A percentile compares a stretch with the other conserved stretches of the same genome.
phyloP scores from a whole-genome alignment of 768 basidiomycete species.

The Lenzites betulinus region DNA sequence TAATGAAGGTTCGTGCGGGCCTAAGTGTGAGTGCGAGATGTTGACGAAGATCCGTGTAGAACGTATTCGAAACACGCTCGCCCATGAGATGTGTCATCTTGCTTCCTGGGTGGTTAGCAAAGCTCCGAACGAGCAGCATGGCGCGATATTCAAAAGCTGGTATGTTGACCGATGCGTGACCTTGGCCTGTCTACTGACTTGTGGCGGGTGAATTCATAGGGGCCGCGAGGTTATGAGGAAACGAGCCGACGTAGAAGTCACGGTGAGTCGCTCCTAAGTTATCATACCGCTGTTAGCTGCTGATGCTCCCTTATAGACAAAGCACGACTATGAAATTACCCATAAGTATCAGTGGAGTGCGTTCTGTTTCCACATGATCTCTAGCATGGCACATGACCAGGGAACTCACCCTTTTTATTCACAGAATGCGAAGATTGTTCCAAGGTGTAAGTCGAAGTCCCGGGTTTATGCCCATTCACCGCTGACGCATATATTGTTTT shows the following conservation, averaged over 20 bases:
- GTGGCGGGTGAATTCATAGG: constrained; percentile 42
- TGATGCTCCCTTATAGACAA: constrained; percentile 45
- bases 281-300: background rate
- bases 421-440: constrained; percentile 65
- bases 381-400: background rate
- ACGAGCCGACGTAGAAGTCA: constrained; percentile 69
- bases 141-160: constrained; percentile 73
- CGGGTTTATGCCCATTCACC: background rate
- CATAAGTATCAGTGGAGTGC: constrained; percentile 76
- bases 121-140: constrained; percentile 72
- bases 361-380: constrained; percentile 26
- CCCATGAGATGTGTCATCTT: constrained; percentile 93
- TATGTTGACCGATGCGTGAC: constrained; percentile 16
- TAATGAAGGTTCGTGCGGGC: constrained; percentile 55
- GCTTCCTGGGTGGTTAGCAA: constrained; percentile 83
- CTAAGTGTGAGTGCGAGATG: background rate
- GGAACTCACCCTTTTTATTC: constrained; percentile 13
- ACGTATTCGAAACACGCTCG: constrained; percentile 77
- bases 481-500: background rate
- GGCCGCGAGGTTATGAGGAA: constrained; percentile 68
- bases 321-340: constrained; percentile 73
- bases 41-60: constrained; percentile 43
- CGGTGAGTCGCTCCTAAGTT: too few relatives aligned
- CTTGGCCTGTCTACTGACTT: too few relatives aligned
- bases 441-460: constrained; percentile 50